Evolutionary conservation across 805 yeast genomes (phyloP).

Genomic region (Candida coquimbonensis): DNA sequence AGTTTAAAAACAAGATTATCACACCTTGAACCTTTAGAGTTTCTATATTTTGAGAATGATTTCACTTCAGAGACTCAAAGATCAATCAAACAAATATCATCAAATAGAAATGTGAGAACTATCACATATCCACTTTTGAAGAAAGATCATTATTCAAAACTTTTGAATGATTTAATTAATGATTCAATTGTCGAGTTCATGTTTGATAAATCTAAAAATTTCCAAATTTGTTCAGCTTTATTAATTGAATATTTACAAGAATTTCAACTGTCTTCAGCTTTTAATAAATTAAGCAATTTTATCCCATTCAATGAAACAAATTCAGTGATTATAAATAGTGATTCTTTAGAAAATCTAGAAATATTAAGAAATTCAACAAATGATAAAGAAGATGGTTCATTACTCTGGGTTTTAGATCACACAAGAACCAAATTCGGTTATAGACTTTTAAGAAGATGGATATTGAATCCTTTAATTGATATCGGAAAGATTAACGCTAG

Average conservation of each 20-base stretch:
- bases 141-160: constrained; percentile 9
- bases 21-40: constrained; percentile 74
- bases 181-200: constrained; percentile 25
- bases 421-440: constrained; percentile 75
- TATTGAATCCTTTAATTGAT: constrained; percentile 60
- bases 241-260: constrained; percentile 51
- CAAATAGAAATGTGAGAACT: constrained; percentile 8
- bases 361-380: constrained; percentile 63
- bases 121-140: constrained; percentile 12
- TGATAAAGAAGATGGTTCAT: constrained; percentile 52
- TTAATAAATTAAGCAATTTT: constrained; percentile 45
- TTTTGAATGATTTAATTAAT: constrained; percentile 11
- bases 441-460: constrained; percentile 64
- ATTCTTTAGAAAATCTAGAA: constrained; percentile 66
- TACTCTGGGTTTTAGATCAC: constrained; percentile 75
- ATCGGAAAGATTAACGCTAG: constrained; percentile 51
- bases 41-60: constrained; percentile 40
- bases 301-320: constrained; percentile 40
- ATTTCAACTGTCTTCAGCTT: constrained; percentile 52
- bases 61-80: constrained; percentile 20
- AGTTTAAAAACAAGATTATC: constrained; percentile 68
- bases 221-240: constrained; percentile 36
- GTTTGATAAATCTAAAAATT: constrained; percentile 11
- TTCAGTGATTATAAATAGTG: constrained; percentile 53
- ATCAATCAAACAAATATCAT: constrained; percentile 3